These are phyloP conservation scores for Colletotrichum musicola DNA, from an alignment of 2,329 filamentous ascomycete species.

Conservation along the genomic window DNA sequence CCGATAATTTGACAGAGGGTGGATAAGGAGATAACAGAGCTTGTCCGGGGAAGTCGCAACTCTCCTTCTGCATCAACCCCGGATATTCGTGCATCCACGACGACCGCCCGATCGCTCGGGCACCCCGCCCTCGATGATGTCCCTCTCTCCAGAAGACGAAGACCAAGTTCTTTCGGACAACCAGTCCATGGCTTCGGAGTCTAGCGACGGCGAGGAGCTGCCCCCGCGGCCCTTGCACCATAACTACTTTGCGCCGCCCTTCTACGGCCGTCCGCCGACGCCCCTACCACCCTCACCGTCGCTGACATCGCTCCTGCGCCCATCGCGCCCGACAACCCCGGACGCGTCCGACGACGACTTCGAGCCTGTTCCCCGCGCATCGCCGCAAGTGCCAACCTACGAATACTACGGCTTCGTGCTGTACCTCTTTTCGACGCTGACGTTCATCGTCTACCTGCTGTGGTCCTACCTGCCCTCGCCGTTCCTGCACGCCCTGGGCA, in stretches of 20 bases:
- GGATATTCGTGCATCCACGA: not conserved
- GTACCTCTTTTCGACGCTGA: slow-evolving; percentile 87
- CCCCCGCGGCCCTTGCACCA: slow-evolving; percentile 61
- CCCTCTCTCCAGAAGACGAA: slow-evolving; percentile 40
- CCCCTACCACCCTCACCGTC: slow-evolving; percentile 93
- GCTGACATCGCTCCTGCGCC: slow-evolving; percentile 89
- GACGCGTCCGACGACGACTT: slow-evolving; percentile 92
- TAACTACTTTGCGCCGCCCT: slow-evolving; percentile 80
- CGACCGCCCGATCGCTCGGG: slow-evolving; percentile 16
- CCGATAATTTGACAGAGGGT: not conserved
- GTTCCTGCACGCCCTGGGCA: slow-evolving; percentile 91
- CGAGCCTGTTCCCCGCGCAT: slow-evolving; percentile 82
- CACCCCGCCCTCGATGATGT: slow-evolving; percentile 29
- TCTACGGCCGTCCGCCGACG: slow-evolving; percentile 97
- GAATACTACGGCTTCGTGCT: slow-evolving; percentile 99
- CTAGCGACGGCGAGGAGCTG: slow-evolving; percentile 46
- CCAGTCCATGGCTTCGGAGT: slow-evolving; percentile 32
- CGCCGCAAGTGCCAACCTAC: slow-evolving; percentile 97
- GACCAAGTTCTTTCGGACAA: slow-evolving; percentile 35
- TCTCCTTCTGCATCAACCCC: slow-evolving; percentile 8
- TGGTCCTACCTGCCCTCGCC: slow-evolving; percentile 95
- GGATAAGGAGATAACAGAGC: not conserved
- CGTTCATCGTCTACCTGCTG: slow-evolving; percentile 78
- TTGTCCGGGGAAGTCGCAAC: slow-evolving; percentile 9
- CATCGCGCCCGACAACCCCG: slow-evolving; percentile 92